These are phyloP conservation scores for Adansonia gregorii DNA, from an alignment of 441 rosid genomes.

Conservation along the genomic window DNA sequence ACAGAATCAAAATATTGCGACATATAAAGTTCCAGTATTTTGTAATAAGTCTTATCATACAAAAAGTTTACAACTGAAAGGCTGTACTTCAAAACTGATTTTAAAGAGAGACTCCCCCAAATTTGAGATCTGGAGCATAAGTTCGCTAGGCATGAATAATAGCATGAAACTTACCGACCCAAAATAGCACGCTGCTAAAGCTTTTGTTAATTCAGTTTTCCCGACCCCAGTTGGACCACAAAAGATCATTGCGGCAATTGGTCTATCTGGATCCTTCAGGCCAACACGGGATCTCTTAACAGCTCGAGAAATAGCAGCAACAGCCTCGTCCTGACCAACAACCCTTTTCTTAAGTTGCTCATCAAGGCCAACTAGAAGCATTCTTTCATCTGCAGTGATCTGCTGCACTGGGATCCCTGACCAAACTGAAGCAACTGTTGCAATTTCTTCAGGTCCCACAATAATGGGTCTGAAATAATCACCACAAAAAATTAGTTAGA, in stretches of 20 bases:
- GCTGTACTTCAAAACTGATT: constrained; percentile 7
- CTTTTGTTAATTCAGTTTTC: constrained; percentile 72
- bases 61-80: not conserved
- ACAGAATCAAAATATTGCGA: not conserved
- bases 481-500: constrained; percentile 26
- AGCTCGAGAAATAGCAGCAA: constrained; percentile 74
- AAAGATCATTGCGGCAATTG: constrained; percentile 78
- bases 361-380: constrained; percentile 62
- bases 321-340: constrained; percentile 81
- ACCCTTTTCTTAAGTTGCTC: constrained; percentile 68
- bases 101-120: not conserved
- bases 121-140: too few species aligned
- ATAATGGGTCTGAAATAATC: constrained; percentile 56
- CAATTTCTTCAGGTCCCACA: constrained; percentile 85
- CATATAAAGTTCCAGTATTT: not conserved
- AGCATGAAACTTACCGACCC: constrained; percentile 72
- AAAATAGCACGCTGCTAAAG: constrained; percentile 70
- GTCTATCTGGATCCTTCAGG: constrained; percentile 70
- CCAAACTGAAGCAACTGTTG: constrained; percentile 76
- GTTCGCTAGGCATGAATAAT: not conserved
- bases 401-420: constrained; percentile 83
- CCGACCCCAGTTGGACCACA: constrained; percentile 90
- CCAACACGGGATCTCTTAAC: constrained; percentile 79
- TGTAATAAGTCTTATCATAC: not conserved
- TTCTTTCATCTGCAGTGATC: constrained; percentile 73